Percentiles rank a stretch among this genome's conserved stretches.
phyloP scores from a whole-genome alignment of 2,329 filamentous ascomycete species.

The Botrytis sinoallii region DNA sequence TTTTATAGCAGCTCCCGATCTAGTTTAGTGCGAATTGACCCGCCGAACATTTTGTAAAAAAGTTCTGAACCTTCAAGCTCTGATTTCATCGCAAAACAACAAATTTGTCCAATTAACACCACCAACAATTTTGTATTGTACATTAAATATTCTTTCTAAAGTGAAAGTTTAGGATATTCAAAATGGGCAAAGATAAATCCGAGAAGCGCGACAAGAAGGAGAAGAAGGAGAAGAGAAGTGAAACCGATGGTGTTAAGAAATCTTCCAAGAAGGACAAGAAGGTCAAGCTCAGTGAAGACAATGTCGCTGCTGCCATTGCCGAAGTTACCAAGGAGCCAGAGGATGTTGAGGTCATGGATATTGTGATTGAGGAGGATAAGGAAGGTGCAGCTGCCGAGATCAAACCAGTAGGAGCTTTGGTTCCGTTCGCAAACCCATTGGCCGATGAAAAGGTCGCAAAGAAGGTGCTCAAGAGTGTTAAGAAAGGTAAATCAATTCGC shows the following conservation, averaged over 20 bases:
- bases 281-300: slow-evolving; percentile 44
- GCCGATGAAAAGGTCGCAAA: slow-evolving; percentile 73
- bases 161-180: slow-evolving; percentile 21
- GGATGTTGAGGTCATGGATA: slow-evolving; percentile 42
- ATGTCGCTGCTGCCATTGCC: slow-evolving; percentile 60
- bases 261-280: slow-evolving; percentile 41
- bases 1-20: slow-evolving; percentile 19
- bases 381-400: slow-evolving; percentile 43
- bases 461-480: slow-evolving; percentile 63
- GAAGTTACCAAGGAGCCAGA: slow-evolving; percentile 59
- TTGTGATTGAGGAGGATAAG: slow-evolving; percentile 38
- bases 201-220: slow-evolving; percentile 47
- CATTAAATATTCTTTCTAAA: neutral
- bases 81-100: slow-evolving; percentile 17
- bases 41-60: slow-evolving; percentile 21
- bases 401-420: slow-evolving; percentile 58
- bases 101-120: slow-evolving; percentile 15
- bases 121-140: slow-evolving; percentile 12
- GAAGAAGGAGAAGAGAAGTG: slow-evolving; percentile 67
- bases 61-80: slow-evolving; percentile 19
- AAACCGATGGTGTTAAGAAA: slow-evolving; percentile 46
- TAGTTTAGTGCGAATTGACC: slow-evolving; percentile 23
- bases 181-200: slow-evolving; percentile 37
- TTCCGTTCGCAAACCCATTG: slow-evolving; percentile 80
- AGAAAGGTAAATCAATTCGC: slow-evolving; percentile 47